phyloP scores from a whole-genome alignment of 805 yeast genomes.

The Lipomyces yamanashiensis region DNA sequence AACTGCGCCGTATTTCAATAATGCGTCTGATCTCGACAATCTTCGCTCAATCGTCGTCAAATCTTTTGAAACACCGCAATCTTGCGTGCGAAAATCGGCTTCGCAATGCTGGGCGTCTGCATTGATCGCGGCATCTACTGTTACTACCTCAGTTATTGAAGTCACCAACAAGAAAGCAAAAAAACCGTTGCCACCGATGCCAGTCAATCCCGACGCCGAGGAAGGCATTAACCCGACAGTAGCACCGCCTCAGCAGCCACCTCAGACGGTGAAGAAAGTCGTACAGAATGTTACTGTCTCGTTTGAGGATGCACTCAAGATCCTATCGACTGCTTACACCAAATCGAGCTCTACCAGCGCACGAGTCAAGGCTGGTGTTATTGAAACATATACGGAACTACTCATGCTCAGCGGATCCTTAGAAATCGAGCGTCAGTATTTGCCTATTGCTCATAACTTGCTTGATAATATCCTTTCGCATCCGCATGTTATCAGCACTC shows the following conservation, averaged over 20 bases:
- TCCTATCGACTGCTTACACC: constrained; percentile 36
- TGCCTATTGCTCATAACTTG: constrained; percentile 35
- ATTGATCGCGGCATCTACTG: constrained; percentile 27
- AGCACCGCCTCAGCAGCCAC: constrained; percentile 21
- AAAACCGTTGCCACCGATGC: constrained; percentile 24
- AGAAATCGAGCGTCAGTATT: constrained; percentile 38
- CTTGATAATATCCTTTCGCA: constrained; percentile 35
- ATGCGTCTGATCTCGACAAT: constrained; percentile 34
- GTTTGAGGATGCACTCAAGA: constrained; percentile 36
- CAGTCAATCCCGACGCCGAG: constrained; percentile 20
- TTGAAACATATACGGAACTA: constrained; percentile 38
- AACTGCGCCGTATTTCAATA: constrained; percentile 33
- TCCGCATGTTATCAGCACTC: constrained; percentile 24
- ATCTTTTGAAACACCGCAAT: constrained; percentile 30
- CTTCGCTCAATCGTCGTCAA: constrained; percentile 22
- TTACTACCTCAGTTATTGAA: constrained; percentile 31
- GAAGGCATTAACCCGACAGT: constrained; percentile 20
- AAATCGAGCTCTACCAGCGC: constrained; percentile 29
- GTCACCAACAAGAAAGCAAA: constrained; percentile 34
- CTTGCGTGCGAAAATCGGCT: constrained; percentile 32
- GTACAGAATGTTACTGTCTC: constrained; percentile 35
- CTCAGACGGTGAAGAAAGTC: constrained; percentile 24
- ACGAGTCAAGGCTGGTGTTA: constrained; percentile 39
- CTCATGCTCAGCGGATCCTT: constrained; percentile 32
- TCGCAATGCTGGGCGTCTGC: constrained; percentile 41